Conservation (phyloP, 208 protist species). For the Angomonas ambiguus region DNA sequence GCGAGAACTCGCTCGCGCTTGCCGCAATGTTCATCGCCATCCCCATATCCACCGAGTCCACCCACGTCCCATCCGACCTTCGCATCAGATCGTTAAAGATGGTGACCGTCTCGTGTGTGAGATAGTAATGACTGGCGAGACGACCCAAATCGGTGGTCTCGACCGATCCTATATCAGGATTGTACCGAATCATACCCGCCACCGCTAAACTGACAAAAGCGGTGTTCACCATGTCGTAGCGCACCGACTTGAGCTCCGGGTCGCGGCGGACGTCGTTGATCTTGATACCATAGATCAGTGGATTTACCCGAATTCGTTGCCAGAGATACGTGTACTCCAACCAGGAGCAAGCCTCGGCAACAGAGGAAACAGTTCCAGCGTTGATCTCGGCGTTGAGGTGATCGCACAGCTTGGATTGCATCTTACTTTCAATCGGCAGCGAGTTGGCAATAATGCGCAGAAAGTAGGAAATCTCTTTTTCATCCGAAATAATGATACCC, state of each 20-base stretch:
- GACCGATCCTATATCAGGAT: slow-evolving; percentile 94
- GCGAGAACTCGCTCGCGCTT: slow-evolving; percentile 94
- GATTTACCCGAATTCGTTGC: slow-evolving; percentile 96
- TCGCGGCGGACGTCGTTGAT: slow-evolving; percentile 91
- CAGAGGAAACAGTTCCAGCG: slow-evolving; percentile 96
- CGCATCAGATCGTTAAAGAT: slow-evolving; percentile 93
- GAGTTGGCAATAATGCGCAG: slow-evolving; percentile 92
- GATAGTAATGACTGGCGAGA: slow-evolving; percentile 97
- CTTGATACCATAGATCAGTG: slow-evolving; percentile 94
- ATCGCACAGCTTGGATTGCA: slow-evolving; percentile 93
- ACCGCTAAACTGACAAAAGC: slow-evolving; percentile 94
- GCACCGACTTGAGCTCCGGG: slow-evolving; percentile 74
- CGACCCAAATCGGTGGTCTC: slow-evolving; percentile 95
- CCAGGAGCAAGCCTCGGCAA: slow-evolving; percentile 94
- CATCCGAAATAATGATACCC: slow-evolving; percentile 97
- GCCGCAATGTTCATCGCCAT: slow-evolving; percentile 91
- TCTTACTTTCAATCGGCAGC: slow-evolving; percentile 96
- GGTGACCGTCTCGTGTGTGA: slow-evolving; percentile 94
- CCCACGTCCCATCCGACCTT: slow-evolving; percentile 76
- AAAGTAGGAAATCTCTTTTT: slow-evolving; percentile 96
- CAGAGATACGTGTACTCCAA: slow-evolving; percentile 98
- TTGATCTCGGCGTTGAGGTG: slow-evolving; percentile 98
- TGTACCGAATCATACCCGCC: slow-evolving; percentile 95
- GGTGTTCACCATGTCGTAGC: slow-evolving; percentile 95
- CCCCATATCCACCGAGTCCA: slow-evolving; percentile 85